Evolutionary conservation across 352 stramenopile genomes (phyloP), one percentile per base, ranked within the genome.

Genomic region (Globisporangium polare): DNA sequence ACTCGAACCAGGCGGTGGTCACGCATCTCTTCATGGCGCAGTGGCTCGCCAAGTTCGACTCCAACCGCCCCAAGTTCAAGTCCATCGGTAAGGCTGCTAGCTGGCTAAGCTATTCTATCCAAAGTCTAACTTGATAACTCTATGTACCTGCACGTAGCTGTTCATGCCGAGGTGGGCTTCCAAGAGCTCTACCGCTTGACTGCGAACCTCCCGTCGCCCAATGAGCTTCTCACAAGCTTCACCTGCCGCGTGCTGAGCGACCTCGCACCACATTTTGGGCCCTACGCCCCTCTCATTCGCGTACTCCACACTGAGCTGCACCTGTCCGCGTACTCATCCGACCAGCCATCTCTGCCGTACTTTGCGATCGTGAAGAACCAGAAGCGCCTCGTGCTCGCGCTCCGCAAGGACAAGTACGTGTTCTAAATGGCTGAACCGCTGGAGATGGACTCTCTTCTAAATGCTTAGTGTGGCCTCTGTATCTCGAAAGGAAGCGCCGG

Each of bases 321-420:
- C 17, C 61, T 71, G 5, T 70, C 78, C 1, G 78, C 83, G 20
- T 89, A 90, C 70, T 60, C 69, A 4, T 64, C 46, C 7, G 51
- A 60, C 8, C 10, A 50, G 12, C 5, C 26, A 0, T 58, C 67
- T 9, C 17, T 86, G 5, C 72, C 80, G 27, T 92, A 89, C 59
- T 92, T 89, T 63, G 72, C 80, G 15, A 68, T 85, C 13, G 78
- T 85, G 3, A 88, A 90, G 50, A 71, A 84, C 56, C 76, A 90
- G 35, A 83, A 83, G 26, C 73, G 69, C 8, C 63, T 88, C 9
- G 68, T 88, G 29, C 46, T 74, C n/a, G 75, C 68, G 3, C 73
- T 87, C 8, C 74, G 65, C 31, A 73, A 71, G 20, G 72, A 90
- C 33, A 74, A 77, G 75, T 86, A 62, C 58, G 70, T 75, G 9